Evolutionary conservation across 2,329 filamentous ascomycete species (phyloP).

Genomic region (Chrysoporthe austroafricana): DNA sequence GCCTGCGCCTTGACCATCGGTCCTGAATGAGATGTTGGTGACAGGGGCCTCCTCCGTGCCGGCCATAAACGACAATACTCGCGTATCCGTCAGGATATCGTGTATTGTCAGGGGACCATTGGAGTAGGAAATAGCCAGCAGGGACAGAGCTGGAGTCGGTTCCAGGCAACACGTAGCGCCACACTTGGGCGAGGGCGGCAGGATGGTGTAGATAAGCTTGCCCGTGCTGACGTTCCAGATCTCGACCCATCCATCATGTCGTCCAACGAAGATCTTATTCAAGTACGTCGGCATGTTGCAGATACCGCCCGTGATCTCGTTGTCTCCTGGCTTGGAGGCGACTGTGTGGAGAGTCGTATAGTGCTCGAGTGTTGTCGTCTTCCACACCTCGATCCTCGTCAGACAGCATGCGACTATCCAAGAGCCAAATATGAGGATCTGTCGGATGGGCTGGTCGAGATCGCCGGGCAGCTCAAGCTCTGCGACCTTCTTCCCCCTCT

Average conservation of each 20-base stretch:
- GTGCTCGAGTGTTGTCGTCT: slow-evolving; percentile 78
- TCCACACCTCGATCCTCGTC: slow-evolving; percentile 87
- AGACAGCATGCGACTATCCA: slow-evolving; percentile 85
- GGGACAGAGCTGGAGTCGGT: slow-evolving; percentile 79
- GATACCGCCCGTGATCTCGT: slow-evolving; percentile 75
- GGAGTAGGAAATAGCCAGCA: slow-evolving; percentile 86
- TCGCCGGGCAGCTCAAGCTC: slow-evolving; percentile 72
- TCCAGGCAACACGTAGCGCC: slow-evolving; percentile 88
- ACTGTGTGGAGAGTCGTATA: slow-evolving; percentile 80
- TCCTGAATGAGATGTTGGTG: slow-evolving; percentile 86
- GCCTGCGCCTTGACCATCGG: slow-evolving; percentile 85
- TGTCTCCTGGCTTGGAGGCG: slow-evolving; percentile 59
- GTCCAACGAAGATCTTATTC: slow-evolving; percentile 92
- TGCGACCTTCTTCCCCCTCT: slow-evolving; percentile 82
- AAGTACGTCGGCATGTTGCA: slow-evolving; percentile 92
- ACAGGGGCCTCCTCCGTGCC: slow-evolving; percentile 68
- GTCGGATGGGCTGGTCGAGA: slow-evolving; percentile 71
- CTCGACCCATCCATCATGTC: slow-evolving; percentile 86
- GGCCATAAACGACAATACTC: slow-evolving; percentile 70
- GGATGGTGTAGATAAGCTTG: slow-evolving; percentile 87
- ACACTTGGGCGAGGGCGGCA: slow-evolving; percentile 72
- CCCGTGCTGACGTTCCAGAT: slow-evolving; percentile 97
- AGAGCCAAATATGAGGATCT: slow-evolving; percentile 82
- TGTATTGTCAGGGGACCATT: slow-evolving; percentile 79
- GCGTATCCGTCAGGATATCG: slow-evolving; percentile 78